A percentile compares a stretch with the other conserved stretches of the same genome.
These are phyloP conservation scores for Orobanche coerulescens DNA, from an alignment of 257 asterid genomes.

Conservation along the genomic window DNA sequence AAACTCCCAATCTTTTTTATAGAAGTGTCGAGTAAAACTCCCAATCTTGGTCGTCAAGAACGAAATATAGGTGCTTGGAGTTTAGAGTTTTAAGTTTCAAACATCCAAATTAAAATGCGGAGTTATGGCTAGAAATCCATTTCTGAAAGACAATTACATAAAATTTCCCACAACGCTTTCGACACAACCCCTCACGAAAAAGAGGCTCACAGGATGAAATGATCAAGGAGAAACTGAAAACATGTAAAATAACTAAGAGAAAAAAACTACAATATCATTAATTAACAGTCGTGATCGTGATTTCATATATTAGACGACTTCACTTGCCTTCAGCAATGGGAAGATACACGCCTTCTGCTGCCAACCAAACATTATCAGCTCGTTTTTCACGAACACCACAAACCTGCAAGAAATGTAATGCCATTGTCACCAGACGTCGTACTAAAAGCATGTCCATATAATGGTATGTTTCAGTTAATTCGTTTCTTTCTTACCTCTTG, in stretches of 20 bases:
- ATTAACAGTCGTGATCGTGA: background rate
- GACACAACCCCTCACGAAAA: too few relatives aligned
- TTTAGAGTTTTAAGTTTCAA: too few relatives aligned
- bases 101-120: too few relatives aligned
- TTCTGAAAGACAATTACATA: too few relatives aligned
- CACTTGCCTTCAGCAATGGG: slow-evolving; percentile 59
- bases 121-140: too few relatives aligned
- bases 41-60: too few relatives aligned
- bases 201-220: slow-evolving; percentile 14
- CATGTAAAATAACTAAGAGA: background rate
- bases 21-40: too few relatives aligned
- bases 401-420: slow-evolving; percentile 45
- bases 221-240: background rate
- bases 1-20: too few relatives aligned
- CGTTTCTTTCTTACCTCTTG: slow-evolving; percentile 69
- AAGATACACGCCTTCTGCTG: slow-evolving; percentile 93
- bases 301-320: slow-evolving; percentile 15
- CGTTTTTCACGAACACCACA: slow-evolving; percentile 85
- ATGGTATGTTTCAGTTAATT: background rate
- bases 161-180: too few relatives aligned
- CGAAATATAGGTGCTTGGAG: too few relatives aligned
- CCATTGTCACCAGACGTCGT: background rate
- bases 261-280: slow-evolving; percentile 3
- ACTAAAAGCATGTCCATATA: background rate
- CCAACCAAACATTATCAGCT: slow-evolving; percentile 89